phyloP scores from a whole-genome alignment of 345 rosid genomes.

The Syzygium aqueum region DNA sequence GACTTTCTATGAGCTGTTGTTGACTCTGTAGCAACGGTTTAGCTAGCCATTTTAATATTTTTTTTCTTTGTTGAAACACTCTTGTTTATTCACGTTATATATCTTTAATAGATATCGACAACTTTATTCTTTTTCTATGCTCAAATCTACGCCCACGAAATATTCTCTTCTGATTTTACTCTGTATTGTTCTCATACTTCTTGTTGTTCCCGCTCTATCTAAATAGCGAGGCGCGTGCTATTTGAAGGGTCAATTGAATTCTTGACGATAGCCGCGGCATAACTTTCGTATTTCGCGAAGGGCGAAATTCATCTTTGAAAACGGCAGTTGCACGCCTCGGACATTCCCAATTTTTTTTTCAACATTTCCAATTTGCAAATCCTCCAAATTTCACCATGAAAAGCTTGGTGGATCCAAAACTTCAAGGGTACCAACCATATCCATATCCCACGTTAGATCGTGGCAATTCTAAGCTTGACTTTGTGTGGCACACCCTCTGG shows the following conservation, averaged over 20 bases:
- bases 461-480: neutral
- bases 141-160: neutral
- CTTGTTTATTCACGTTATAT: fast-evolving
- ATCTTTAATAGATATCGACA: neutral
- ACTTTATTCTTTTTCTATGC: neutral
- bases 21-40: neutral
- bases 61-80: neutral
- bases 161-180: neutral
- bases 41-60: neutral
- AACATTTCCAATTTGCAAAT: neutral
- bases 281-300: neutral
- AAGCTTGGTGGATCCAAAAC: neutral
- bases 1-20: neutral
- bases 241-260: neutral
- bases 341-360: neutral
- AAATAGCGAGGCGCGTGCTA: neutral
- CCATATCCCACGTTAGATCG: neutral
- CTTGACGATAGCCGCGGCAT: neutral
- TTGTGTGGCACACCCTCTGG: neutral
- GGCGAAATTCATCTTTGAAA: neutral
- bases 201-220: neutral
- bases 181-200: neutral
- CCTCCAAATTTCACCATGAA: neutral
- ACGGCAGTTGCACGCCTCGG: neutral
- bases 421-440: neutral